These are phyloP conservation scores for Aegilops speltoides DNA, from an alignment of 176 grass and related monocot species.

Conservation along the genomic window DNA sequence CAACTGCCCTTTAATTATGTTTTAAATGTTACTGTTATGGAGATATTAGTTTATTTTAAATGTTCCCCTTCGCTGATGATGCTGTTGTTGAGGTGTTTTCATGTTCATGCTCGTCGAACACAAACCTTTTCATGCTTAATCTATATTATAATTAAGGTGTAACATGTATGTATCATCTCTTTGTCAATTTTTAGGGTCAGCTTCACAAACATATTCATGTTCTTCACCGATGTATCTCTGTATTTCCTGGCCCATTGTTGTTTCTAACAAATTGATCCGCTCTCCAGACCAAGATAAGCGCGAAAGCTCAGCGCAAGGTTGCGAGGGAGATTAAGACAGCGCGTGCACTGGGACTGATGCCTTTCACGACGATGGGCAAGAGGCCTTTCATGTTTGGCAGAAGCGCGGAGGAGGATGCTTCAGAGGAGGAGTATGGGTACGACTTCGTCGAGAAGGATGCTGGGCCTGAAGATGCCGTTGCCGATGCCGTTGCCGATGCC, in stretches of 20 bases:
- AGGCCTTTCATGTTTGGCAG: conserved; percentile 73
- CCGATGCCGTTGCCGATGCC: background rate
- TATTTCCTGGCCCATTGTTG: background rate
- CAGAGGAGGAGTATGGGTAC: conserved; percentile 41
- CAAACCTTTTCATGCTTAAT: background rate
- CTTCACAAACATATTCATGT: background rate
- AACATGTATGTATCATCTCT: background rate
- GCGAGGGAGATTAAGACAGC: conserved; percentile 93
- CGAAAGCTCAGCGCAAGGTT: conserved; percentile 92
- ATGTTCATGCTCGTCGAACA: background rate
- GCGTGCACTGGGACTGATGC: conserved; percentile 81
- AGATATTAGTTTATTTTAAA: background rate
- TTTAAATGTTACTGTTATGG: background rate
- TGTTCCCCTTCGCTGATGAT: background rate
- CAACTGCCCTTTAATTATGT: background rate
- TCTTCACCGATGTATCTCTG: background rate
- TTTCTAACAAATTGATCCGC: background rate
- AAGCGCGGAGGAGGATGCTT: conserved; percentile 57
- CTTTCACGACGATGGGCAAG: conserved; percentile 91
- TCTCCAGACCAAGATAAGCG: conserved; percentile 79
- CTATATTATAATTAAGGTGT: background rate
- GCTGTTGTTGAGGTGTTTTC: background rate
- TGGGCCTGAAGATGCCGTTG: conserved; percentile 10
- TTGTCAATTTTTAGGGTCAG: background rate
- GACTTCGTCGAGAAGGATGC: conserved; percentile 26